Evolutionary conservation across 495 filamentous ascomycete species (phyloP), one percentile per base, ranked within the genome.

Genomic region (Neurospora sp.): DNA sequence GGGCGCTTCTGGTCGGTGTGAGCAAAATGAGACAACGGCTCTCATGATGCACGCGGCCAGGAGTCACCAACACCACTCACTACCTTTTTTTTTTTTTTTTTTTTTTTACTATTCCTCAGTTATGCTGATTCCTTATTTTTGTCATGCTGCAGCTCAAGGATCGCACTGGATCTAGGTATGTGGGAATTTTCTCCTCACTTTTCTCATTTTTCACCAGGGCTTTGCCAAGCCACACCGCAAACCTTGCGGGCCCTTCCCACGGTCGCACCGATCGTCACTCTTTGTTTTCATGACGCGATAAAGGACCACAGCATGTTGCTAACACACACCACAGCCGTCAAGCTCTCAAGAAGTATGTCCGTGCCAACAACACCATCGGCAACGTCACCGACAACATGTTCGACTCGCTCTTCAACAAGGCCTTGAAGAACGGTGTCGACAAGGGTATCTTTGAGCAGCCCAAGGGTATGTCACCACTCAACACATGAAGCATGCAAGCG

Each of bases 321-420:
- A 78, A 84, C 79, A 70, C 53, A 69, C 59, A 45, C 37, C 70
- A 69, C 80, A 99, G 96, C 85, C 96, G 96, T 76, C 91, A 94
- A 82, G 92, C 93, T 38, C 90, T 99, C 81, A 98, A 98, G 92
- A 98, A 99, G 84, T 99, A 98, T 86, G 92, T 99, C 79, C 88
- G 89, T 82, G 90, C 92, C 77, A 98, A 99, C 91, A 97, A 98
- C 89, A 92, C 91, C 81, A 88, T 96, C 82, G 53, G 53, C 53
- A 86, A 85, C 72, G 88, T 89, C 70, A 87, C 85, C 41, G 89
- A 91, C 77, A 86, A 85, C 68, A 89, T 89, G 80, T 98, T 98
- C 82, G 94, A 96, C 81, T 88, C 88, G 75, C 91, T 95, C 77
- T 94, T 99, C 89, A 98, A 97, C 89, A 91, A 91, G 81, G 94